phyloP scores from a whole-genome alignment of 169 alveolate genomes.

The Plasmodium falciparum region DNA sequence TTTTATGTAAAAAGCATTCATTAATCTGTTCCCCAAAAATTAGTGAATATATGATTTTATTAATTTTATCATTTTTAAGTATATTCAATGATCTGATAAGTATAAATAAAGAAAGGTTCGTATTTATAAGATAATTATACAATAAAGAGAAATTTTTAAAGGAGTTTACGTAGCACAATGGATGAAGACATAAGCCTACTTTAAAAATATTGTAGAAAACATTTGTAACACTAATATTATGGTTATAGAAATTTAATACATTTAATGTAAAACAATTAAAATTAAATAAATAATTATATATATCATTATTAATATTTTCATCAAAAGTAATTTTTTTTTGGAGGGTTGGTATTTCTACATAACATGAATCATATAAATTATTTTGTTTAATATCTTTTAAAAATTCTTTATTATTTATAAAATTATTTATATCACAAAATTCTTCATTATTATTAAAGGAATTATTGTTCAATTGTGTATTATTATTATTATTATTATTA shows the following conservation, averaged over 20 bases:
- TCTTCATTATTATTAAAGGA: constrained; percentile 8
- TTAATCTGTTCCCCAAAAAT: constrained; percentile 63
- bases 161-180: constrained; percentile 60
- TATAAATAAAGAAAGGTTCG: constrained; percentile 41
- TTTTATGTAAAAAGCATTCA: constrained; percentile 23
- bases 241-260: constrained; percentile 11
- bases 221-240: constrained; percentile 11
- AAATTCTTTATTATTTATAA: constrained; percentile 1
- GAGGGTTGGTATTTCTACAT: constrained; percentile 36
- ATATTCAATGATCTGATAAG: constrained; percentile 45
- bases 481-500: neutral
- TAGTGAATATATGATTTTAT: constrained; percentile 35
- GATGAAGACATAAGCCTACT: constrained; percentile 34
- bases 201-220: constrained; percentile 39
- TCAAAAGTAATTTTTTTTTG: constrained; percentile 69
- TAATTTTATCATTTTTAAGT: constrained; percentile 46
- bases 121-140: constrained; percentile 46
- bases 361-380: constrained; percentile 13
- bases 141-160: constrained; percentile 51
- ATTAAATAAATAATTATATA: constrained; percentile 50
- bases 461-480: neutral
- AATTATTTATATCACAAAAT: constrained; percentile 3
- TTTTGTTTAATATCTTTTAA: constrained; percentile 12
- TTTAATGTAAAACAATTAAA: constrained; percentile 30
- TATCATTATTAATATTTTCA: constrained; percentile 38